Base-by-base conservation (phyloP, 306 rosid genomes). In the Citrullus mucosospermus region DNA sequence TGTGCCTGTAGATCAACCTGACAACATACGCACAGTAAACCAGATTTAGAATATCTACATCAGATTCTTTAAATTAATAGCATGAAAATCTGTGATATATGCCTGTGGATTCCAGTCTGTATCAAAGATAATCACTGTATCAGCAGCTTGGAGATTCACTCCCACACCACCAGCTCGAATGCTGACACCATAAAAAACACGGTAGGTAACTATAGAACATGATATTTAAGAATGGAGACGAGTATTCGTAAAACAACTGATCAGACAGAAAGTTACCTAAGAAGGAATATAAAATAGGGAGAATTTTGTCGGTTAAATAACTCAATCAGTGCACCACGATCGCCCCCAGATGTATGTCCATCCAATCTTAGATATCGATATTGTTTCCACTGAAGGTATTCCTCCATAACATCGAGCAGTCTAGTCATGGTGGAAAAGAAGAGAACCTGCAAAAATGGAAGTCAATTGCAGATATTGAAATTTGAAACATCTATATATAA, bases 111-210 rank as follows among this genome's bases (percentile, higher is more conserved):
- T 96, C 99, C 99, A 96, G 88, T 96, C 99, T 5, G 99, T 96
- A 89, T 96, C 99, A 9, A 96, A 96, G 80, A 96, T 88, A 80
- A 96, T 96, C 68, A 96, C 99, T 1, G 99, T 96, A 81, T 96
- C 99, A 56, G 99, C 99, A 80, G 99, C 99, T 88, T 96, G 99
- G 88, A 96, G 99, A 90, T 96, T 96, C 82, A 96, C 99, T 80
- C 99, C 99, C 83, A 96, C 99, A 62, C 98, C 99, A 86, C 99
- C 99, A 80, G 99, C 99, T 56, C 99, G 99, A 80, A 96, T 96
- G 83, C 98, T 96, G 78, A 50, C 51, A 67, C 51, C 77, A 74
- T 54, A 75, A 13, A 44, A 2, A 60, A 46, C 28, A 20, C 6
- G 5, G 73, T 17, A 16, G 51, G 28, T 36, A 17, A 66, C 50